Evolutionary conservation across 2,329 filamentous ascomycete genomes (phyloP), one percentile per base, ranked within the genome.

Genomic region (Aspergillus sp.): DNA sequence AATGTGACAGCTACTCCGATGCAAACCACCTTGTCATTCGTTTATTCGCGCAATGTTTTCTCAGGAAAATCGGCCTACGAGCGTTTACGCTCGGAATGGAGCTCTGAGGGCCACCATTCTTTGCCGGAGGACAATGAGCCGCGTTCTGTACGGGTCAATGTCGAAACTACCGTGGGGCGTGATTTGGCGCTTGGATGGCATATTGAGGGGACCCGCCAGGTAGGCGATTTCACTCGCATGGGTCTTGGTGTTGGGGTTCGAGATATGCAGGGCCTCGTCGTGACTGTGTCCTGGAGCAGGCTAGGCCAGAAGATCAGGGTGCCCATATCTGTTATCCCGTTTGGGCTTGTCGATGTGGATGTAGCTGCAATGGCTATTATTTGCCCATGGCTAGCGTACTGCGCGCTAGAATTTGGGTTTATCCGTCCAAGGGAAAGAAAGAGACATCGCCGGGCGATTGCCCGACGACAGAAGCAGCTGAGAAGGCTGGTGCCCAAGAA

Each of bases 371-470:
- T 77, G 54, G 76, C 73, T 6, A 67, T 77, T 10, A 62, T 75
- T 19, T 64, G 77, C 23, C 78, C 78, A 0, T 78, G 74, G 73
- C 63, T 74, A 38, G 64, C 72, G 10, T 80, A 80, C 55, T 71
- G 75, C 30, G 72, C 74, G 2, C 48, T 78, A 44, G 78, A 80
- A 63, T 80, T 79, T 62, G 75, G 75, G 2, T 70, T 73, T 47
- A 71, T 78, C 32, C 74, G 78, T 8, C 78, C 77, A 0, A 68
- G 74, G 23, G 70, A 77, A 53, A 70, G 73, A 36, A 71, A 72
- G 59, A 70, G 70, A 50, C 73, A 75, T 51, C 72, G 72, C 39
- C 69, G 71, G 49, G 66, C 71, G 13, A 66, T 76, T 19, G 72
- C 74, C 32, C 70, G 66, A 47, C 72, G 74, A 59, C 74, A 74